Conservation (phyloP, 73 alveolate genomes). For the Uronychia binucleata region DNA sequence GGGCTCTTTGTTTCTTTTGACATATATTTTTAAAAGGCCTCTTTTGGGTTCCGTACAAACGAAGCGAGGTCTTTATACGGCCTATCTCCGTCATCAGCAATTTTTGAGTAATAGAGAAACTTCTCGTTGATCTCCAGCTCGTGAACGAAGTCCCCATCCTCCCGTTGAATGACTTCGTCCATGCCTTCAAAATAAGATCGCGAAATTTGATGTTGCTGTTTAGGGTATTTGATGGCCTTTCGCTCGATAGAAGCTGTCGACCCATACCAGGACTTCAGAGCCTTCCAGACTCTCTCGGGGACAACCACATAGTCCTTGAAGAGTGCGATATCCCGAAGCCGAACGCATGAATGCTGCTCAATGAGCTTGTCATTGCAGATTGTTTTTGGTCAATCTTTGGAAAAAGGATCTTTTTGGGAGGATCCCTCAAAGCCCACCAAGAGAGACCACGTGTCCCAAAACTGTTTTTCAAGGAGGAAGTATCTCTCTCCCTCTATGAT, state of each 20-base stretch:
- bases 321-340: conserved; percentile 28
- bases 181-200: conserved; percentile 11
- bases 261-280: conserved; percentile 40
- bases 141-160: conserved; percentile 14
- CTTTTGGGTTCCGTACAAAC: conserved; percentile 9
- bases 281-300: conserved; percentile 22
- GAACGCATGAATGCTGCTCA: conserved; percentile 7
- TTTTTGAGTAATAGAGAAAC: conserved; percentile 25
- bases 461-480: conserved; percentile 19
- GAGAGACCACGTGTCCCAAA: conserved; percentile 29
- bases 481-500: neutral
- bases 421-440: conserved; percentile 28
- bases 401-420: conserved; percentile 3
- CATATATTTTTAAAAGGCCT: neutral
- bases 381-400: conserved; percentile 13
- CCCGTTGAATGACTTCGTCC: conserved; percentile 26
- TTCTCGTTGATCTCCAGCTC: conserved; percentile 41
- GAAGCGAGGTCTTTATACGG: conserved; percentile 29
- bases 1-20: conserved; percentile 9
- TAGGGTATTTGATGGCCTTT: conserved; percentile 20
- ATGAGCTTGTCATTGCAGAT: conserved; percentile 30
- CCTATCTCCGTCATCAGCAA: conserved; percentile 40
- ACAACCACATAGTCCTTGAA: conserved; percentile 24
- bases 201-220: conserved; percentile 3
- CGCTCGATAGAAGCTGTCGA: conserved; percentile 15